Conservation (phyloP, 1,284 basidiomycete genomes). For the Apiotrichum akiyoshidainum region DNA sequence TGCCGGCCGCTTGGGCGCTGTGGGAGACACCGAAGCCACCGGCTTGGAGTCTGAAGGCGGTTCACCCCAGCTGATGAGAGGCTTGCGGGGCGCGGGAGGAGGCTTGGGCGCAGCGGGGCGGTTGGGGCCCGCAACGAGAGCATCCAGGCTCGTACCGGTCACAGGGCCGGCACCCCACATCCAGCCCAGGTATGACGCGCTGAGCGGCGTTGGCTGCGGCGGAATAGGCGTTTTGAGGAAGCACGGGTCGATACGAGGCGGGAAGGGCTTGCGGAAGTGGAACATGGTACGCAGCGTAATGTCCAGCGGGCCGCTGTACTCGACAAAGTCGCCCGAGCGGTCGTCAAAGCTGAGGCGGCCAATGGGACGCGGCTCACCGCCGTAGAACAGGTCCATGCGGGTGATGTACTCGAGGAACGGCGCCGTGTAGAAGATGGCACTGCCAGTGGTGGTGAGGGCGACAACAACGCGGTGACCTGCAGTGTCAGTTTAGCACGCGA, state of each 20-base stretch:
- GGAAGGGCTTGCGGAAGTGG: conserved; percentile 49
- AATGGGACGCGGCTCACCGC: conserved; percentile 27
- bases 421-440: conserved; percentile 64
- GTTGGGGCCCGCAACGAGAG: conserved; percentile 46
- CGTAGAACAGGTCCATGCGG: conserved; percentile 40
- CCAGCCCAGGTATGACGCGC: conserved; percentile 41
- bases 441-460: conserved; percentile 59
- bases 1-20: conserved; percentile 29
- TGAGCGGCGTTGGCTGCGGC: conserved; percentile 42
- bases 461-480: conserved; percentile 57
- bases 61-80: conserved; percentile 47
- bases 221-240: conserved; percentile 34
- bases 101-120: conserved; percentile 36
- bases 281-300: conserved; percentile 51
- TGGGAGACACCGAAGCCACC: conserved; percentile 21
- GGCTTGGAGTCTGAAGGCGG: conserved; percentile 28
- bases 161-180: conserved; percentile 50
- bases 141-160: conserved; percentile 47
- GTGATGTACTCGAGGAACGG: conserved; percentile 55
- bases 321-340: conserved; percentile 50
- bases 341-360: conserved; percentile 48
- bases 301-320: conserved; percentile 43
- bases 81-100: conserved; percentile 35
- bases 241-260: conserved; percentile 45
- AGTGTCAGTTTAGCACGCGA: not conserved